Evolutionary conservation across 2,329 filamentous ascomycete species (phyloP), one percentile per base, ranked within the genome.

Genomic region (Diaporthe ilicicola): DNA sequence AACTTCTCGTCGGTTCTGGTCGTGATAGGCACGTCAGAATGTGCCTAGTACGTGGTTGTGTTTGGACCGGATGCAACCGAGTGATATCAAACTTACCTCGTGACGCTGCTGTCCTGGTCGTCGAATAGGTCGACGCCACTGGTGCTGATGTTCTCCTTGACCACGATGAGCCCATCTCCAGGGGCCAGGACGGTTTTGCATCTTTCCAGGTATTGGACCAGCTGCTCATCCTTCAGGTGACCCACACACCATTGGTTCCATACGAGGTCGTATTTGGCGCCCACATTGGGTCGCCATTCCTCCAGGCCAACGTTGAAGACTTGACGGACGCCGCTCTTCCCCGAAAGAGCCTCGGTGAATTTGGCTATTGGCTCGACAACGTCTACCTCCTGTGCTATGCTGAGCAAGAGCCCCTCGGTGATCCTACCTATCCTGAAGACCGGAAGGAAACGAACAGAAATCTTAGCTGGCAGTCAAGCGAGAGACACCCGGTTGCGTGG

Each of bases 191-290:
- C 80, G 0, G 80, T 75, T 59, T 85, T 87, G 78, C 93, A 93
- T 32, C 89, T 85, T 69, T 82, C 75, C 19, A 98, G 81, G 76
- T 91, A 97, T 2, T 82, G 83, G 1, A 92, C 84, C 4, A 98
- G 79, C 79, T 97, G 90, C 9, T 81, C 81, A 78, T 97, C 94
- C 0, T 89, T 94, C 68, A 97, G 83, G 79, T 98, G 92, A 29
- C 93, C 92, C 9, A 95, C 81, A 80, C 94, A 98, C 94, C 95
- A 97, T 81, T 98, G 95, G 66, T 89, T 92, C 93, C 94, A 97
- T 72, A 98, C 90, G 55, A 97, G 80, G 78, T 95, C 92, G 80
- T 98, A 98, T 61, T 82, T 79, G 10, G 81, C 76, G 12, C 78
- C 83, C 2, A 81, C 76, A 0, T 76, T 82, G 0, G 86, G 84